Percentiles rank a stretch among this genome's conserved stretches.
These are phyloP conservation scores for Triticum dicoccoides DNA, from an alignment of 176 grass and related monocot genomes.

Conservation along the genomic window DNA sequence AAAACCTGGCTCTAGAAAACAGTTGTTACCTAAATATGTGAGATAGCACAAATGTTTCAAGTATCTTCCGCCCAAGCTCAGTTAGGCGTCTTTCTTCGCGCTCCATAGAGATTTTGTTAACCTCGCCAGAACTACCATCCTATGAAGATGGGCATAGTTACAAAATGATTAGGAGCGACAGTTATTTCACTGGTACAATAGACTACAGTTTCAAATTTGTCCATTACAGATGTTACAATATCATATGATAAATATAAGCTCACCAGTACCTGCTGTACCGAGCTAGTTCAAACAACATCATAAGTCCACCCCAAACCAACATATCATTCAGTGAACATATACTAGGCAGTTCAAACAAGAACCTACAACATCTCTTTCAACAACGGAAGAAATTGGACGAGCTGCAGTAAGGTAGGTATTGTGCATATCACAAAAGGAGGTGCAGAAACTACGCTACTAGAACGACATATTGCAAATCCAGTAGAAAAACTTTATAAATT, in stretches of 20 bases:
- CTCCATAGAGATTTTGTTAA: constrained; percentile 88
- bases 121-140: constrained; percentile 87
- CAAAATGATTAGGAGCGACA: constrained; percentile 24
- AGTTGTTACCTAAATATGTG: constrained; percentile 84
- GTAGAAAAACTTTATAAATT: constrained; percentile 7
- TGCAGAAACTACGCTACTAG: constrained; percentile 8
- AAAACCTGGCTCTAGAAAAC: neutral
- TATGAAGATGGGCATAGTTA: constrained; percentile 21
- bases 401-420: constrained; percentile 8
- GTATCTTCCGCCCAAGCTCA: constrained; percentile 85
- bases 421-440: neutral
- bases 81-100: constrained; percentile 88
- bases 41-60: constrained; percentile 86
- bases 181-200: constrained; percentile 20
- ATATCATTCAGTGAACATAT: constrained; percentile 13
- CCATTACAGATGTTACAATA: neutral
- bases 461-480: constrained; percentile 2
- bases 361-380: constrained; percentile 2
- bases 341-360: constrained; percentile 2
- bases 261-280: neutral
- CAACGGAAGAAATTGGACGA: neutral
- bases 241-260: neutral
- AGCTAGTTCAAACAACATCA: constrained; percentile 14
- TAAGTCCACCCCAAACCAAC: neutral
- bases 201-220: neutral